Evolutionary conservation across 257 asterid genomes (phyloP).

Genomic region (Asclepias syriaca): DNA sequence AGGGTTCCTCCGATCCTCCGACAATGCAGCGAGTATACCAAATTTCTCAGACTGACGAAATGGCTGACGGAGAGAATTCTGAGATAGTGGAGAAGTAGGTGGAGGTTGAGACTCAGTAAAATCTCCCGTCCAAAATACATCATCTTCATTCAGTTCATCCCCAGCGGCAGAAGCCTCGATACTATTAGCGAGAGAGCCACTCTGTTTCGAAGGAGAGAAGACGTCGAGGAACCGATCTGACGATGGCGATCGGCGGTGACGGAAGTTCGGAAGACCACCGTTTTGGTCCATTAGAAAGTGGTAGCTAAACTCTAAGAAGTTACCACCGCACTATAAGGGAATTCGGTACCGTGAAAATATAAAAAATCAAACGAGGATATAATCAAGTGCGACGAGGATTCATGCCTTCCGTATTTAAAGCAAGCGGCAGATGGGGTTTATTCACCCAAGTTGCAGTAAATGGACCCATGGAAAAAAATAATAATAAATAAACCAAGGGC

Average conservation of each 20-base stretch:
- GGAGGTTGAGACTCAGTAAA: slow-evolving; percentile 20
- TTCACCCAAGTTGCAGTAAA: not conserved
- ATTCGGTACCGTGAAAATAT: not conserved
- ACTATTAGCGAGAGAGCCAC: slow-evolving; percentile 9
- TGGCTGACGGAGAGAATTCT: slow-evolving; percentile 18
- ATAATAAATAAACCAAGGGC: not conserved
- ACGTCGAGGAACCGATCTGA: slow-evolving; percentile 60
- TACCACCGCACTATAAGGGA: not conserved
- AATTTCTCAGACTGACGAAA: slow-evolving; percentile 40
- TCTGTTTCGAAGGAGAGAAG: slow-evolving; percentile 54
- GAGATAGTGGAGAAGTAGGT: slow-evolving; percentile 28
- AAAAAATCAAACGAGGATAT: not conserved
- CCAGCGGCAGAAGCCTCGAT: slow-evolving; percentile 20
- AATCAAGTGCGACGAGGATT: not conserved
- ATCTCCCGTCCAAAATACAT: slow-evolving; percentile 56
- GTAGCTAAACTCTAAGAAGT: not conserved
- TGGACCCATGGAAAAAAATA: not conserved
- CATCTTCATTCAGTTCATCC: slow-evolving; percentile 71
- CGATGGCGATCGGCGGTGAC: slow-evolving; percentile 58
- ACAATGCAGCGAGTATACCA: slow-evolving; percentile 69
- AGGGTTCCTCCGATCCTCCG: slow-evolving; percentile 32
- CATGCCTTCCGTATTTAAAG: not conserved
- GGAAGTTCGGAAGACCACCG: slow-evolving; percentile 29
- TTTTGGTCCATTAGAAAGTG: slow-evolving; percentile 42
- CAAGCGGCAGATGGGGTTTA: not conserved